These are phyloP conservation scores for Neurospora terricola DNA, from an alignment of 495 filamentous ascomycete species.

Conservation along the genomic window DNA sequence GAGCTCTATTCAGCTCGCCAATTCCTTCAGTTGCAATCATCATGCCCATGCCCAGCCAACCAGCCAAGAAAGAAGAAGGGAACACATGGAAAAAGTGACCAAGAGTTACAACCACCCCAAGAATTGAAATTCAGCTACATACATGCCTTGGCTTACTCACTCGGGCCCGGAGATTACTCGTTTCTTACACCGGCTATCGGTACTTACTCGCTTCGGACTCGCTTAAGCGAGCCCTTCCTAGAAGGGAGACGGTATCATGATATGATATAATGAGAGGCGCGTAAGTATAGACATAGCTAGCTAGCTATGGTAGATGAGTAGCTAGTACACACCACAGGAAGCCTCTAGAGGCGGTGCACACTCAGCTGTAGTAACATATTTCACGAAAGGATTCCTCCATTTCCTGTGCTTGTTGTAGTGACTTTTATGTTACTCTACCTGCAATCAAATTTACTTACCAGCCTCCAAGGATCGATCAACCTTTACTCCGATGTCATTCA, in stretches of 20 bases:
- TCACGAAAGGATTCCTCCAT: too few species aligned
- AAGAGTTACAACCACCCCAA: background rate
- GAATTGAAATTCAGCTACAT: background rate
- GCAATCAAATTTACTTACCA: background rate
- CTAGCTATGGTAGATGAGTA: background rate
- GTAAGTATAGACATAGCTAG: background rate
- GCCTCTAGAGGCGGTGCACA: background rate
- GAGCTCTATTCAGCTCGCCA: background rate
- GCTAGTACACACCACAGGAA: background rate
- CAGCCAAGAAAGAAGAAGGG: background rate
- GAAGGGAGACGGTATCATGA: background rate
- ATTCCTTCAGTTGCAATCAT: background rate
- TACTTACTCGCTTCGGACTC: background rate
- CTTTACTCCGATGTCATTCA: background rate
- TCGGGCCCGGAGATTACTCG: background rate
- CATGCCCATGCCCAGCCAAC: background rate
- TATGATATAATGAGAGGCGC: background rate
- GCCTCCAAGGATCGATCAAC: background rate
- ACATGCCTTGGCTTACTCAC: background rate
- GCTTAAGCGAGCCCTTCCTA: background rate
- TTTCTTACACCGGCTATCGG: background rate
- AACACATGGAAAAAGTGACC: background rate
- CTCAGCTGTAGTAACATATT: background rate
- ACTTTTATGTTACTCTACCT: too few species aligned
- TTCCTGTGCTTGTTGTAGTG: too few species aligned